These are phyloP conservation scores for Coemansia sp. DNA, from an alignment of 192 early-diverging fungal species.

Conservation along the genomic window DNA sequence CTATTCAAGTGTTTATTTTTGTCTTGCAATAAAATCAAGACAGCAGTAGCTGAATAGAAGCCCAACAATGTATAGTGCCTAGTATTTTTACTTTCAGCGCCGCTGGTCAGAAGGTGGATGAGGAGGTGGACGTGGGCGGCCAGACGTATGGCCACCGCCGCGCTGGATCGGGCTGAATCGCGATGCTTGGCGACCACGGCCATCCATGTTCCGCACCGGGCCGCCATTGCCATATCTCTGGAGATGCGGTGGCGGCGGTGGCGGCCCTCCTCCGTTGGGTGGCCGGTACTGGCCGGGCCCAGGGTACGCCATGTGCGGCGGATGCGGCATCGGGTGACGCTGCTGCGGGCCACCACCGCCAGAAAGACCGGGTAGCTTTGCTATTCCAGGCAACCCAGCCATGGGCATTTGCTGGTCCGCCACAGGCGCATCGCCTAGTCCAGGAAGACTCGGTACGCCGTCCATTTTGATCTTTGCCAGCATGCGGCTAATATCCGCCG, in stretches of 20 bases:
- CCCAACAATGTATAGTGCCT: not conserved
- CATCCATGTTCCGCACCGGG: constrained; percentile 12
- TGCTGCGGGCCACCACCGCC: not conserved
- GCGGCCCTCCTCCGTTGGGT: not conserved
- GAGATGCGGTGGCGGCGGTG: not conserved
- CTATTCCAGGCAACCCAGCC: constrained; percentile 9
- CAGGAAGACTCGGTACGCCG: constrained; percentile 14
- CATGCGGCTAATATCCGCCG: constrained; percentile 30
- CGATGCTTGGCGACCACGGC: constrained; percentile 13
- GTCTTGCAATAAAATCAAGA: too few species aligned
- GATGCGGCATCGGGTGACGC: constrained; percentile 2
- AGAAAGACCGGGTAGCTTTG: not conserved
- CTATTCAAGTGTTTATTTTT: too few species aligned
- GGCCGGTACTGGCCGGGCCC: not conserved
- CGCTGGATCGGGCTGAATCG: constrained; percentile 44
- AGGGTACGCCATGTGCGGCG: not conserved
- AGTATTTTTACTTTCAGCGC: not conserved
- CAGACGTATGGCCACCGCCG: not conserved
- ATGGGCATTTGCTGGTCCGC: not conserved
- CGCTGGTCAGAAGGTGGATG: constrained; percentile 9
- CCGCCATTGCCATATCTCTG: constrained; percentile 5
- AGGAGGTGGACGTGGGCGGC: constrained; percentile 6
- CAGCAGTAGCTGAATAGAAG: not conserved
- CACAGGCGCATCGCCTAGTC: constrained; percentile 9
- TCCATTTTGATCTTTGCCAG: constrained; percentile 41